Base-by-base conservation (phyloP, 257 asterid species). In the Lycium ferocissimum region DNA sequence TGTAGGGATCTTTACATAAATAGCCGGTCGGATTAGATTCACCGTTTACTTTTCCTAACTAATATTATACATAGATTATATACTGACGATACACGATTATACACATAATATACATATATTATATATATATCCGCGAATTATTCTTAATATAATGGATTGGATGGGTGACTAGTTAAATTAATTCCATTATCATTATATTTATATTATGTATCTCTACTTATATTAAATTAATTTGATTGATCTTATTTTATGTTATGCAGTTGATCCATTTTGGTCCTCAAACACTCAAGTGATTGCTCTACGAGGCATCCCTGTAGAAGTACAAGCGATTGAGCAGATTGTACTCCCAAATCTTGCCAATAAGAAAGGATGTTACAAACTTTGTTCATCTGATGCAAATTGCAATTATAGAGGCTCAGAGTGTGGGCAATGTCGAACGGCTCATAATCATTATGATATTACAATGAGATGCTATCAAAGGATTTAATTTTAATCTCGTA, bases 401-500 rank as follows among this genome's bases (percentile, higher is more conserved):
- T 75, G 81, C 45, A 75, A 49, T 13, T 0, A 47, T 12, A 49
- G 2, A 75, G 81, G 62, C 12, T 73, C 80, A 73, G 40, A n/a
- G 6, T 75, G 81, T 75, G 47, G 81, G 2, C 81, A 75, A 75
- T 75, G 81, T 49, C 6, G 81, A 49, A 75, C 81, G 0, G 59
- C 61, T 12, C 81, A 75, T 49, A 49, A 75, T 75, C 81, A 75
- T 49, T 75, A 49, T 49, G 61, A 75, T 49, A 75, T 75, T 12
- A 49, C 40, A 49, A 49, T 1, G 18, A 75, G 59, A 22, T 75
- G 81, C 3, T 75, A 47, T 47, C 61, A 1, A 22, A 75, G 81
- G 0, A 47, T 49, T 38, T 69, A 69, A 70, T 67, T 45, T 72
- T 7, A 72, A 72, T 72, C 2, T 72, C 37, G 18, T 72, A n/a